phyloP scores from a whole-genome alignment of 2,329 filamentous ascomycete species.

The Chaetomiaceae sp. region DNA sequence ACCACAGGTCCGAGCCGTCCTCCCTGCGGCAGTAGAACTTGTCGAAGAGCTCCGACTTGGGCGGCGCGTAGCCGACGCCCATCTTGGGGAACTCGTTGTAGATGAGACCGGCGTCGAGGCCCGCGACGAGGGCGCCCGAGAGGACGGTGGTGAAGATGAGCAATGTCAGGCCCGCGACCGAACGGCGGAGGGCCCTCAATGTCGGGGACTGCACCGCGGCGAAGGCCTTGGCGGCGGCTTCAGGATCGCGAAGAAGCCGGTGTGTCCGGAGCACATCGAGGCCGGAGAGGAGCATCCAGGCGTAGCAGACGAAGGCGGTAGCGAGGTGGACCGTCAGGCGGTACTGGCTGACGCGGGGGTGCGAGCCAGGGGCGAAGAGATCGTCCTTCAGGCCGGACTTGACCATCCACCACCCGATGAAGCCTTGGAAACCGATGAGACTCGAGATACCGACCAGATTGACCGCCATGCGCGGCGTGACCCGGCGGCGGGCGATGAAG shows the following conservation, averaged over 20 bases:
- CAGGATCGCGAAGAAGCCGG: constrained; percentile 63
- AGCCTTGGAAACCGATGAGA: constrained; percentile 90
- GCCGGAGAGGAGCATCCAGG: constrained; percentile 88
- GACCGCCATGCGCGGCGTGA: constrained; percentile 71
- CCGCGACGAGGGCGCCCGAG: constrained; percentile 89
- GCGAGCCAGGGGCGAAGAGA: constrained; percentile 82
- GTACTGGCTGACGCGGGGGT: constrained; percentile 93
- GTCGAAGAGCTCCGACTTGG: constrained; percentile 77
- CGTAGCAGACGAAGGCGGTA: constrained; percentile 88
- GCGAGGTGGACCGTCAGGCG: constrained; percentile 84
- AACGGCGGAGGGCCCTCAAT: constrained; percentile 69
- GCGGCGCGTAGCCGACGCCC: constrained; percentile 79
- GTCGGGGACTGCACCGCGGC: constrained; percentile 60
- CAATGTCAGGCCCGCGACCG: constrained; percentile 63
- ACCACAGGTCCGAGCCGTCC: constrained; percentile 81
- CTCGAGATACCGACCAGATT: constrained; percentile 78
- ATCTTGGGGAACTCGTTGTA: constrained; percentile 99
- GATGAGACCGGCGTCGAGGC: constrained; percentile 91
- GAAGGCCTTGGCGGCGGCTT: constrained; percentile 56
- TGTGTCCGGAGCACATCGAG: constrained; percentile 77
- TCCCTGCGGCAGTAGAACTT: constrained; percentile 76
- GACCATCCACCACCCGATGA: constrained; percentile 99
- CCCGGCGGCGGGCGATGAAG: constrained; percentile 75
- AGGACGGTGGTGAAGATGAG: constrained; percentile 88
- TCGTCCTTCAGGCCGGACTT: constrained; percentile 95